Evolutionary conservation across 2,329 filamentous ascomycete species (phyloP).

Genomic region (Periconia macrospinosa): DNA sequence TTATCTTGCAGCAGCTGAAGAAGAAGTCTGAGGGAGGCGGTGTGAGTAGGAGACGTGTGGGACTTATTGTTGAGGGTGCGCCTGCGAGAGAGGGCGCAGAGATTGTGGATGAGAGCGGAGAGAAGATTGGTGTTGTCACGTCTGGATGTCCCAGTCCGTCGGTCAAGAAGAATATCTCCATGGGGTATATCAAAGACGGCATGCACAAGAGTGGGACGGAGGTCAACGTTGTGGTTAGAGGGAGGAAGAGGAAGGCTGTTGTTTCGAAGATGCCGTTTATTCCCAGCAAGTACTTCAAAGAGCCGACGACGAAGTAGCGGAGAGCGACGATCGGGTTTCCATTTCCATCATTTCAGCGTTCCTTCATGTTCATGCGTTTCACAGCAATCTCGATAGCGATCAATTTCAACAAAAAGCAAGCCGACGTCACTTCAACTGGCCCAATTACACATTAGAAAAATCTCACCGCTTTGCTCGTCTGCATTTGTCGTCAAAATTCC

Average conservation of each 20-base stretch:
- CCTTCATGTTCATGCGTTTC: background rate
- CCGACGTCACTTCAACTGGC: background rate
- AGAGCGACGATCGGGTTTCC: background rate
- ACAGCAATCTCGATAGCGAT: background rate
- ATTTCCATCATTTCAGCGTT: too few species aligned
- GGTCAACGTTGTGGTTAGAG: conserved; percentile 75
- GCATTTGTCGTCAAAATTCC: too few species aligned
- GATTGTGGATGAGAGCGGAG: conserved; percentile 66
- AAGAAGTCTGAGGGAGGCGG: conserved; percentile 72
- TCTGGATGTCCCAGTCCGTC: conserved; percentile 89
- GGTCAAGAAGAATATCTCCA: conserved; percentile 87
- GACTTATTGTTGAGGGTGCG: conserved; percentile 79
- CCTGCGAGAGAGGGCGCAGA: conserved; percentile 88
- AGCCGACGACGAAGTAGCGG: conserved; percentile 4
- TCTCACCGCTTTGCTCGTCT: too few species aligned
- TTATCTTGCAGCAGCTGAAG: conserved; percentile 76
- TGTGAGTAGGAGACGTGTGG: conserved; percentile 73
- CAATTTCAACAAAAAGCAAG: background rate
- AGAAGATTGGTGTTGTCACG: conserved; percentile 78
- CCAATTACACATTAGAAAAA: background rate
- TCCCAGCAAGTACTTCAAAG: conserved; percentile 70
- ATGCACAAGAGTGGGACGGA: conserved; percentile 83
- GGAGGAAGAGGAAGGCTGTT: conserved; percentile 71
- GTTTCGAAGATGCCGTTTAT: conserved; percentile 92
- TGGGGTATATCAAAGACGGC: conserved; percentile 86